phyloP scores from a whole-genome alignment of 768 basidiomycete species.

The Tephrocybe sp. region DNA sequence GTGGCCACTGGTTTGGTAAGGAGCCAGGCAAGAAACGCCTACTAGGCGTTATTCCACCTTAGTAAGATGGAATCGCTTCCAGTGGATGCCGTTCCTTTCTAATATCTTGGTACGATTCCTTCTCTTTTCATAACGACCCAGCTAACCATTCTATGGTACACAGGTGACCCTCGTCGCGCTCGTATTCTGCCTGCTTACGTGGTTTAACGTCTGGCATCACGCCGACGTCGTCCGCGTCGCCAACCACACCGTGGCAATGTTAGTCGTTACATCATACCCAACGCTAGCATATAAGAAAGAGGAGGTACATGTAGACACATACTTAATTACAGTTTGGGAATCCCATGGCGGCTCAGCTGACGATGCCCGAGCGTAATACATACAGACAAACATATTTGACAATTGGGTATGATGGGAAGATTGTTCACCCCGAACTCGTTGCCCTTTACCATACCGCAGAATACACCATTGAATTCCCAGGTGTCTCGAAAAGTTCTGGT shows the following conservation, averaged over 20 bases:
- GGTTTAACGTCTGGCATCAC: conserved; percentile 73
- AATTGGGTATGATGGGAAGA: too few relatives aligned
- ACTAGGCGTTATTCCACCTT: too few relatives aligned
- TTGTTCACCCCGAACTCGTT: too few relatives aligned
- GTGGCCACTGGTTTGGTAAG: conserved; percentile 12
- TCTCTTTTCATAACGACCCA: not conserved
- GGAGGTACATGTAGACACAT: too few relatives aligned
- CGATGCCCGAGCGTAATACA: too few relatives aligned
- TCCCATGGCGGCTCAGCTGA: too few relatives aligned
- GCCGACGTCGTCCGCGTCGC: conserved; percentile 71
- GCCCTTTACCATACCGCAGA: too few relatives aligned
- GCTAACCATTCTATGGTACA: conserved; percentile 6
- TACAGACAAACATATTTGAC: too few relatives aligned
- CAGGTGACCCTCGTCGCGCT: conserved; percentile 57
- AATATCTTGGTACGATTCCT: conserved; percentile 47
- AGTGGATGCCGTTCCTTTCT: conserved; percentile 73
- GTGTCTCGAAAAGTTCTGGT: too few relatives aligned
- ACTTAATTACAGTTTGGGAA: too few relatives aligned
- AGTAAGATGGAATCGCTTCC: conserved; percentile 84
- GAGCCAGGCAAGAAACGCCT: conserved; percentile 40
- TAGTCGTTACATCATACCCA: conserved; percentile 73
- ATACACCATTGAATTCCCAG: too few relatives aligned
- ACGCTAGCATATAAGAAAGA: conserved; percentile 56
- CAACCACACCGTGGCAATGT: conserved; percentile 63
- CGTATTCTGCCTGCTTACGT: conserved; percentile 67